Conservation (phyloP, 139 green algal species). For the Tetraselmis striata region DNA sequence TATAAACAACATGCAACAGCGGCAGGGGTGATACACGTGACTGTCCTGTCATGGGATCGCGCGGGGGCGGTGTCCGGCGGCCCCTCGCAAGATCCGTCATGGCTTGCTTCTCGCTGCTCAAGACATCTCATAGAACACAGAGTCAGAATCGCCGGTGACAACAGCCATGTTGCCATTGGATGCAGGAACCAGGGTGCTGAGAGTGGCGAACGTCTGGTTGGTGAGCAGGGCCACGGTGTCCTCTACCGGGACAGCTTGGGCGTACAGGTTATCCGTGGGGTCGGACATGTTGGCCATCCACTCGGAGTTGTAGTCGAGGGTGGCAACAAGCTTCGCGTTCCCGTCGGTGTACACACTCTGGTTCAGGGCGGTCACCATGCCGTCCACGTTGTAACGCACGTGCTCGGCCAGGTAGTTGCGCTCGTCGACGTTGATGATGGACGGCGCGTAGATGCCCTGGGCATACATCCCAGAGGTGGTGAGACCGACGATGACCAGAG, state of each 20-base stretch:
- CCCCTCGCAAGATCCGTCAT: too few species aligned
- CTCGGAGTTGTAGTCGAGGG: background rate
- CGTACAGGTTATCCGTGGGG: background rate
- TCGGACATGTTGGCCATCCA: background rate
- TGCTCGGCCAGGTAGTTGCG: background rate
- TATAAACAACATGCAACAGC: too few species aligned
- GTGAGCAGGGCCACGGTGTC: background rate
- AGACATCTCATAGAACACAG: background rate
- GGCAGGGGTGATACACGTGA: too few species aligned
- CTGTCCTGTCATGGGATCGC: too few species aligned
- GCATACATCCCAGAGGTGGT: background rate
- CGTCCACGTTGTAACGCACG: background rate
- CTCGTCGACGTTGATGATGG: background rate
- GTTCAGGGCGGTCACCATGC: background rate
- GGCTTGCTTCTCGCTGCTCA: too few species aligned
- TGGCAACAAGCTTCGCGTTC: background rate
- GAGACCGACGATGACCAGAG: slow-evolving; percentile 32
- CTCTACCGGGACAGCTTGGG: background rate
- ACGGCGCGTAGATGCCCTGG: slow-evolving; percentile 8
- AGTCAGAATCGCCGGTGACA: background rate
- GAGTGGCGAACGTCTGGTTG: background rate
- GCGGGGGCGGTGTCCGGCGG: too few species aligned
- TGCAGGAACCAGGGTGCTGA: background rate
- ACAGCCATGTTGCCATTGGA: background rate
- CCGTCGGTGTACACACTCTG: background rate